phyloP scores from a whole-genome alignment of 2,329 filamentous ascomycete species.

The Ceratocystis variospora region DNA sequence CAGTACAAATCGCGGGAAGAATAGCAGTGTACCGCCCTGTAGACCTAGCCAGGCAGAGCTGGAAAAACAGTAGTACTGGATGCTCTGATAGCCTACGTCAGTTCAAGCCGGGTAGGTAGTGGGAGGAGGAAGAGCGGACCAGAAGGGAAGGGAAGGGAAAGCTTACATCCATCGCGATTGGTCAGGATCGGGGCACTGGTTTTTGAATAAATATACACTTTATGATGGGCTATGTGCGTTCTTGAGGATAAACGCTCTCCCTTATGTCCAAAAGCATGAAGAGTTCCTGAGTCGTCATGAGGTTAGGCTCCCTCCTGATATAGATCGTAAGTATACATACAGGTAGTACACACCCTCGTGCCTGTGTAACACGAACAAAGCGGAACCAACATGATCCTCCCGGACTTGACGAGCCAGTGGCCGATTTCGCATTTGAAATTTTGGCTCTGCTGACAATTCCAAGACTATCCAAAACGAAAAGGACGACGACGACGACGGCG shows the following conservation, averaged over 20 bases:
- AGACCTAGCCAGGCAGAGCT: slow-evolving; percentile 38
- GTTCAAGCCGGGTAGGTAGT: background rate
- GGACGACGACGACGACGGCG: background rate
- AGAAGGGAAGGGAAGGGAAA: background rate
- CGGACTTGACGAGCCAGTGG: background rate
- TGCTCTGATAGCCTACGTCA: slow-evolving; percentile 27
- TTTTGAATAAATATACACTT: background rate
- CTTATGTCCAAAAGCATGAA: too few relatives aligned
- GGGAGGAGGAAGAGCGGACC: background rate
- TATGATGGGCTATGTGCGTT: background rate
- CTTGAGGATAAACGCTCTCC: background rate
- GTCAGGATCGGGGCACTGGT: background rate
- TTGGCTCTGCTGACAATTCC: slow-evolving; percentile 2
- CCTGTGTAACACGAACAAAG: background rate
- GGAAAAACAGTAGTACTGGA: slow-evolving; percentile 37
- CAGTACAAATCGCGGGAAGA: slow-evolving; percentile 36
- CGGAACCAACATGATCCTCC: background rate
- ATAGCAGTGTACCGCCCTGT: slow-evolving; percentile 35
- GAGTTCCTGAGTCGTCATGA: background rate
- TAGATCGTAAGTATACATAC: background rate
- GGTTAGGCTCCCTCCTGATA: background rate
- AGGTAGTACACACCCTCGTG: background rate
- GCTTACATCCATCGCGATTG: slow-evolving; percentile 24
- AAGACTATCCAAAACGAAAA: background rate
- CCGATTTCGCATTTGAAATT: slow-evolving; percentile 15